Base-by-base conservation (phyloP, 2,329 filamentous ascomycete genomes). In the Clonostachys sp. region DNA sequence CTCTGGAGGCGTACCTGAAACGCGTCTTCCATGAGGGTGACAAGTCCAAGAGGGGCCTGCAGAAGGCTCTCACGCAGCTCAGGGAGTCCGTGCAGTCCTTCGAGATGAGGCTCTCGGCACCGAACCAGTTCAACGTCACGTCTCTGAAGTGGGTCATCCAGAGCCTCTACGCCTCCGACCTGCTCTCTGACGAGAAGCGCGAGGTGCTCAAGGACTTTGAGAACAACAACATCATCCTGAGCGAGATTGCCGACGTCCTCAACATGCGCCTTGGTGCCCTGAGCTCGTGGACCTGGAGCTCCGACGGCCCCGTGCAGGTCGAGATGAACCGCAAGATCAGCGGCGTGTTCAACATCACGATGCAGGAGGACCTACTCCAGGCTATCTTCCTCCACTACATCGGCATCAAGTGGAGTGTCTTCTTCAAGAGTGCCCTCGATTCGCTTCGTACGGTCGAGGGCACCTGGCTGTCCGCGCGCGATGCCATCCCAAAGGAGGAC, bases 351-450 rank as follows among this genome's bases (percentile, higher is more conserved):
- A 67, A 72, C 38, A 63, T 77, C n/a, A 66, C 68, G 49, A 77
- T 77, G 71, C 70, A 78, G 35, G 73, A 78, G 50, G 74, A 79
- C 34, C 64, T 77, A 1, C 64, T 77, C 2, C 72, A 78, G 46
- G 72, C 73, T 1, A 66, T 79, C 2, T 69, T 79, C n/a, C 57
- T 78, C 0, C 72, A 79, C 42, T 74, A 70, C 45, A 63, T 79
- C 24, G 75, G 75, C 3, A 60, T 72, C 13, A 70, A 65, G 33
- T 74, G 72, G 68, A 73, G 72, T 2, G 65, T 71, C 1, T 66
- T 67, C 35, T 55, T 78, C 45, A 76, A 73, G 44, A 12, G 45
- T 0, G 58, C 54, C 0, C 68, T 78, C 39, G 51, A 42, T 6
- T 34, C 34, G 0, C 62, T 66, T 45, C 65, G 64, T 36, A 51